These are phyloP conservation scores for Erigeron canadensis DNA, from an alignment of 129 eudicot species.

Conservation along the genomic window DNA sequence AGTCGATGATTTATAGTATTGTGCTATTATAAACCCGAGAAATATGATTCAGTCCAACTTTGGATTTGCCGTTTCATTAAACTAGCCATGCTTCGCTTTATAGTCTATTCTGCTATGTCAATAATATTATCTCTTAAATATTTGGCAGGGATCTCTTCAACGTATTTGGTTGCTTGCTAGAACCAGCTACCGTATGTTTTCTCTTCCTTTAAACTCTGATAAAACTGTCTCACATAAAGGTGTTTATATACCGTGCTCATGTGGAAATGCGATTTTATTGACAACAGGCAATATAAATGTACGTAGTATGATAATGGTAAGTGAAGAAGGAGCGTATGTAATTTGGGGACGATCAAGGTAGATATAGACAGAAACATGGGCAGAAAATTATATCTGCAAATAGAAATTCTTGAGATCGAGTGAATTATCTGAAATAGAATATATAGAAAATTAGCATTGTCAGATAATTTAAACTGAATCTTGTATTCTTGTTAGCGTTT, in stretches of 20 bases:
- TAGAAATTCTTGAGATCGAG: too few relatives aligned
- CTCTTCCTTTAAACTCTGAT: conserved; percentile 5
- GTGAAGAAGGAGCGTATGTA: too few relatives aligned
- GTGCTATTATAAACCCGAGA: too few relatives aligned
- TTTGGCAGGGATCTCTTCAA: conserved; percentile 74
- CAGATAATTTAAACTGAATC: background rate
- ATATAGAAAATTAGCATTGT: too few relatives aligned
- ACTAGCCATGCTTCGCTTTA: background rate
- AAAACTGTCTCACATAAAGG: background rate
- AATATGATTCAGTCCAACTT: too few relatives aligned
- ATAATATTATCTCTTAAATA: background rate
- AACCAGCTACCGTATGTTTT: conserved; percentile 80
- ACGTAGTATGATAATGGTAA: too few relatives aligned
- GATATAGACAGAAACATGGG: background rate
- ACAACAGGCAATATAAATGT: background rate
- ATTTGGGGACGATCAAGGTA: too few relatives aligned
- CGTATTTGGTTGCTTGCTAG: conserved; percentile 70
- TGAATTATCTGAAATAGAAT: too few relatives aligned
- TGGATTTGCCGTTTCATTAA: too few relatives aligned
- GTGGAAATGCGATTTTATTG: background rate
- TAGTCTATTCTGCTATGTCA: conserved; percentile 16
- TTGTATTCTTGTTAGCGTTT: background rate
- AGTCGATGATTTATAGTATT: background rate
- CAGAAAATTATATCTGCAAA: too few relatives aligned
- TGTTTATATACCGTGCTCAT: conserved; percentile 3